Conservation (phyloP, 1,284 basidiomycete genomes). For the Cryptococcus neoformans region DNA sequence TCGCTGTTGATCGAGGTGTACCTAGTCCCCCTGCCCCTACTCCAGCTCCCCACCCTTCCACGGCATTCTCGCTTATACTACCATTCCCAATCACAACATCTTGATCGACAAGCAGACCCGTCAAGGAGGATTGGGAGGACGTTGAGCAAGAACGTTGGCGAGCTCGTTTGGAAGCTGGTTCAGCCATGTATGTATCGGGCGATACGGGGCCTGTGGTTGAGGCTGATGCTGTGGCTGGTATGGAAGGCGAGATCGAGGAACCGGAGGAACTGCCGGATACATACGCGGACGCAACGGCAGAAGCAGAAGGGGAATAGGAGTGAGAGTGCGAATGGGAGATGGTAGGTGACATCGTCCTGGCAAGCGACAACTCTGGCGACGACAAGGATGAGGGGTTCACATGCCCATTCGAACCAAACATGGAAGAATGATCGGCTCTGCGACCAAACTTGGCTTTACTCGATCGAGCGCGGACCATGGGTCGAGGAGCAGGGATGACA, state of each 20-base stretch:
- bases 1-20: not conserved
- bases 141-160: not conserved
- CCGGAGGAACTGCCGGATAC: not conserved
- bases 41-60: not conserved
- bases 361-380: not conserved
- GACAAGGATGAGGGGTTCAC: not conserved
- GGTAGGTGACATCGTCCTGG: not conserved
- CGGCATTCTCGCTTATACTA: not conserved
- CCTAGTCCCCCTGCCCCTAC: not conserved
- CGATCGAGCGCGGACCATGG: not conserved
- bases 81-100: no score
- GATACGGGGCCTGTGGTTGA: no score
- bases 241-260: not conserved
- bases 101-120: not conserved
- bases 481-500: not conserved
- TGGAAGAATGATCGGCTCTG: not conserved
- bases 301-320: not conserved
- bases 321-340: no score
- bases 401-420: not conserved
- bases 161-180: not conserved
- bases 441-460: not conserved
- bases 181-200: not conserved
- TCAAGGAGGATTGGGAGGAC: not conserved
- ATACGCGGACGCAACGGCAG: not conserved
- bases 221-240: not conserved